Evolutionary conservation across 2,329 filamentous ascomycete species (phyloP), one percentile per base, ranked within the genome.

Genomic region (Talaromyces sp.): DNA sequence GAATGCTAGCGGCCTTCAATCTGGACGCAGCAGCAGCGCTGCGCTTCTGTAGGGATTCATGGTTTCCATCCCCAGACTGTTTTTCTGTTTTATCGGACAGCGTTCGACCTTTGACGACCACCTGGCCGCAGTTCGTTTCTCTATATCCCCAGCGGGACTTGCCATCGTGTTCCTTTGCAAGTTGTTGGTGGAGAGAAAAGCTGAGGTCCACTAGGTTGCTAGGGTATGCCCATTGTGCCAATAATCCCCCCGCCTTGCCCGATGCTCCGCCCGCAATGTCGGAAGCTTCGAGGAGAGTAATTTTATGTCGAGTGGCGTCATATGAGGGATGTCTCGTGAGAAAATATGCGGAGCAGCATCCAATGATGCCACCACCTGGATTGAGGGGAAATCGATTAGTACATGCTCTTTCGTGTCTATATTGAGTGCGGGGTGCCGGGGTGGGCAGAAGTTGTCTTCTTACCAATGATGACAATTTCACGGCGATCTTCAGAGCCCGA

Each of bases 201-300:
- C 90, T 95, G 37, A 97, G 78, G 0, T 90, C 90, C 0, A 97
- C 93, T 35, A 97, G 85, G 64, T 84, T 87, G 52, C 79, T 80
- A 0, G 94, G 94, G 67, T 96, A 97, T 1, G 93, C 94, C 91
- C 93, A 97, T 14, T 92, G 79, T 1, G 87, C 94, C 19, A 99
- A 81, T 4, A 99, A 80, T 1, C 94, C 94, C 14, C 94, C 94
- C 0, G 94, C 93, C 75, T 97, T 97, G 36, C 94, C 94, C 8
- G 91, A 96, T 33, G 94, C 93, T 20, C 90, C 93, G n/a, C 90
- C 85, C 6, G 94, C 94, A 59, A 97, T 87, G 40, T 86, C 81
- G 3, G 86, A 86, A 0, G 94, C 91, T 78, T 99, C 94, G 49
- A 97, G 81, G 27, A 99, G 80, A 1, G 89, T 96, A 65, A 97